Percentiles rank a stretch among this genome's conserved stretches.
Conservation (phyloP, 805 yeast genomes). For the Yarrowia bubula region DNA sequence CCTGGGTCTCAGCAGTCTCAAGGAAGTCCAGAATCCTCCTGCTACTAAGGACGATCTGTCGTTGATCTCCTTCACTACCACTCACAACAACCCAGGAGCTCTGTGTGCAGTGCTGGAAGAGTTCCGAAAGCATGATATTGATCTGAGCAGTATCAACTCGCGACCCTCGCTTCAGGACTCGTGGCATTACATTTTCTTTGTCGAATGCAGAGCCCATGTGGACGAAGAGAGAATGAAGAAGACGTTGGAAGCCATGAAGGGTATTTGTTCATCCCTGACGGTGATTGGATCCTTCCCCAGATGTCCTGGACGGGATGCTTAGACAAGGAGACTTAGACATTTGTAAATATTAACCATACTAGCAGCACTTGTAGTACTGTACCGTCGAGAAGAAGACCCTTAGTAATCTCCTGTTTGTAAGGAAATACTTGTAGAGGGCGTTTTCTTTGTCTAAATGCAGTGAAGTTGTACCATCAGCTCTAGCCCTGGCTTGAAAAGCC, state of each 20-base stretch:
- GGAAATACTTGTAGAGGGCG: too few relatives aligned
- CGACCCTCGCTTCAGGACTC: constrained; percentile 65
- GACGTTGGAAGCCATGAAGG: constrained; percentile 4
- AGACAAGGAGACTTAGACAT: too few relatives aligned
- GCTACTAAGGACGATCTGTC: constrained; percentile 43
- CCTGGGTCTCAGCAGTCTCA: constrained; percentile 52
- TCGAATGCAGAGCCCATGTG: constrained; percentile 56
- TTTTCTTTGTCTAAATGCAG: too few relatives aligned
- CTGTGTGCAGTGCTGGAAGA: constrained; percentile 61
- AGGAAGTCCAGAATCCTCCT: background rate
- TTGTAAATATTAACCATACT: too few relatives aligned
- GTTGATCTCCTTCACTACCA: constrained; percentile 62
- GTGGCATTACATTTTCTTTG: constrained; percentile 83
- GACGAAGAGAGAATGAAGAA: constrained; percentile 21
- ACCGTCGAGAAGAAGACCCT: too few relatives aligned
- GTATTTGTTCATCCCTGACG: constrained; percentile 35
- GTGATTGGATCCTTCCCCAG: constrained; percentile 36
- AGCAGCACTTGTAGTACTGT: too few relatives aligned
- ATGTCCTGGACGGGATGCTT: background rate
- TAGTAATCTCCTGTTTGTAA: too few relatives aligned
- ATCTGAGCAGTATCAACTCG: constrained; percentile 69
- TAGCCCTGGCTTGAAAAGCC: background rate
- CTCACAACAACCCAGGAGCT: constrained; percentile 69
- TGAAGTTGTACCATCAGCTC: too few relatives aligned
- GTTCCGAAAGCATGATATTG: constrained; percentile 55